phyloP scores from a whole-genome alignment of 2,329 filamentous ascomycete genomes.

The Fusarium hainanense region DNA sequence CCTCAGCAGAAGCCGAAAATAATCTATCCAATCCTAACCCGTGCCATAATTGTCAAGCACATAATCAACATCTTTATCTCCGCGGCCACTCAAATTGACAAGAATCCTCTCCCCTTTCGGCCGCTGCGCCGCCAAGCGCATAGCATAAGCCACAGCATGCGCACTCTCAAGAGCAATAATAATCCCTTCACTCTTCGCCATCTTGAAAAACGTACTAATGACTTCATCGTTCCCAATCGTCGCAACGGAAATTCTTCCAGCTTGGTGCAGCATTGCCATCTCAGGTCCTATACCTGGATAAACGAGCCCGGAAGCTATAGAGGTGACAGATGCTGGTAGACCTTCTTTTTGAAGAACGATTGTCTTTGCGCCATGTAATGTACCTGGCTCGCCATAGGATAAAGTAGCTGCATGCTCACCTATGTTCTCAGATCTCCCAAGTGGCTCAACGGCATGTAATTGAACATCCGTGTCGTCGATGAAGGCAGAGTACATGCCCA shows the following conservation, averaged over 20 bases:
- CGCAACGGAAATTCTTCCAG: background rate
- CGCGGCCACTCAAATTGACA: conserved; percentile 1
- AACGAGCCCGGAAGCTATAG: conserved; percentile 3
- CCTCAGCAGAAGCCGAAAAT: background rate
- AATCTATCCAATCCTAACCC: background rate
- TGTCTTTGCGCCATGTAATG: conserved; percentile 12
- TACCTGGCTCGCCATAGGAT: conserved; percentile 3
- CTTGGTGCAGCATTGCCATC: conserved; percentile 10
- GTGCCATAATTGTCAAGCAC: conserved; percentile 4
- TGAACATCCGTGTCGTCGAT: background rate
- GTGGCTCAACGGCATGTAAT: background rate
- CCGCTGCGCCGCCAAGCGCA: background rate
- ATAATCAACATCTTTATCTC: conserved; percentile 18
- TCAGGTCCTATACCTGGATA: background rate
- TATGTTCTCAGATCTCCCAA: background rate
- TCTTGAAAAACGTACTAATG: background rate
- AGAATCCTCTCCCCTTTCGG: background rate
- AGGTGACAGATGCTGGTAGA: background rate
- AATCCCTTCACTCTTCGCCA: conserved; percentile 4
- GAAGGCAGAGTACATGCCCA: conserved; percentile 9
- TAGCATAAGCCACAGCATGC: conserved; percentile 9
- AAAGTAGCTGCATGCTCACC: conserved; percentile 13
- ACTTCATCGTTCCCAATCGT: background rate
- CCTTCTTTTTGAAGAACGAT: background rate
- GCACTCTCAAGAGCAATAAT: conserved; percentile 14